Evolutionary conservation across 192 early-diverging fungal genomes (phyloP).

Genomic region (Entrophospora sp.): DNA sequence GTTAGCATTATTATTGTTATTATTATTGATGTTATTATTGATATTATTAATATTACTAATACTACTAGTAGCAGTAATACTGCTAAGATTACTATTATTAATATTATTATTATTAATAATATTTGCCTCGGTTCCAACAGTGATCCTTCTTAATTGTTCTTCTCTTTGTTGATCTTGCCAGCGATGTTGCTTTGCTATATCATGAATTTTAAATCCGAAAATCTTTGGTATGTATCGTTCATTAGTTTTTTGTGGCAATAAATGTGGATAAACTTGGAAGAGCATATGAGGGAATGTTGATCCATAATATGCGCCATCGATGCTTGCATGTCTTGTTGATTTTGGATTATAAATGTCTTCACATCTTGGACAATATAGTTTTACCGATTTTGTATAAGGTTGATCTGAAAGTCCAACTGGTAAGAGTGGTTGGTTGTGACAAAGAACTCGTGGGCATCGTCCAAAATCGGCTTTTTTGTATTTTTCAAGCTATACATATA

Average conservation of each 20-base stretch:
- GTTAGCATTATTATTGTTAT: no score
- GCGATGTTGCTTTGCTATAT: conserved; percentile 77
- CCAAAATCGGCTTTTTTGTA: conserved; percentile 91
- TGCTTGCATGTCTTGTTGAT: conserved; percentile 69
- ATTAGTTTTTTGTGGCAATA: conserved; percentile 64
- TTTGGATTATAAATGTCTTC: conserved; percentile 96
- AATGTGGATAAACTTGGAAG: conserved; percentile 80
- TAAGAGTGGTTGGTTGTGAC: conserved; percentile 80
- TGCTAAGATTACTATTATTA: no score
- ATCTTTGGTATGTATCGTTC: conserved; percentile 93
- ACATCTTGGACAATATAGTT: conserved; percentile 93
- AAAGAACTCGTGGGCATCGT: conserved; percentile 90
- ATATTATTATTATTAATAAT: no score
- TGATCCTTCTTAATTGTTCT: conserved; percentile 48
- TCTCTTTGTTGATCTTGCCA: conserved; percentile 83
- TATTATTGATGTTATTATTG: no score
- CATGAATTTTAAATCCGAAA: conserved; percentile 96
- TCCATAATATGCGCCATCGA: conserved; percentile 96
- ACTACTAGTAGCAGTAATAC: no score
- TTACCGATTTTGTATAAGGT: conserved; percentile 75
- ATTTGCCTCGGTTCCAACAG: conserved; percentile 27
- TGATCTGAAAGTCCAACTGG: conserved; percentile 86
- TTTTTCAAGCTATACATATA: conserved; percentile 91
- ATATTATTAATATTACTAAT: no score
- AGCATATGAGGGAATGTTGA: conserved; percentile 95